These are phyloP conservation scores for Syzygium jambos DNA, from an alignment of 345 rosid species.

Conservation along the genomic window DNA sequence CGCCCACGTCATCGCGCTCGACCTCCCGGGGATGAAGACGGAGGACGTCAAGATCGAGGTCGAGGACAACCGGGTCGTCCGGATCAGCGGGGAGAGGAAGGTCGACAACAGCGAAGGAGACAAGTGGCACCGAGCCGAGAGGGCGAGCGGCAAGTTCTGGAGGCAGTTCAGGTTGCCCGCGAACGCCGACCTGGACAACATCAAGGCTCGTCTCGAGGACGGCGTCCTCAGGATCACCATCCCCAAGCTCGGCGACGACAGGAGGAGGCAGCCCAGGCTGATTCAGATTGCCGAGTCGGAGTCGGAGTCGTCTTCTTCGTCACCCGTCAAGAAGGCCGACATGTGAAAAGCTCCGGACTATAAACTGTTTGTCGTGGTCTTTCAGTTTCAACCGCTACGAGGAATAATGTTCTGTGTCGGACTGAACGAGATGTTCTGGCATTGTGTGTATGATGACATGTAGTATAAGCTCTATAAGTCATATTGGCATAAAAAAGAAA, in stretches of 20 bases:
- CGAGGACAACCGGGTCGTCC: slow-evolving; percentile 44
- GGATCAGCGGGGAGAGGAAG: slow-evolving; percentile 78
- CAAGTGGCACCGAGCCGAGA: slow-evolving; percentile 74
- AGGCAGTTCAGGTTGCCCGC: slow-evolving; percentile 68
- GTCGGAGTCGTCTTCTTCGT: rapidly evolving
- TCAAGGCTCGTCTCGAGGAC: slow-evolving; percentile 56
- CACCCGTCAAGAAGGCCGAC: slow-evolving; percentile 2
- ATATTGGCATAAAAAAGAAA: too few species aligned
- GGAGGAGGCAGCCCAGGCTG: slow-evolving; percentile 32
- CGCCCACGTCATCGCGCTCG: slow-evolving; percentile 50
- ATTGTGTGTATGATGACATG: background rate
- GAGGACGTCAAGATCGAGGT: slow-evolving; percentile 74
- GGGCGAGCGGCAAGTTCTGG: slow-evolving; percentile 70
- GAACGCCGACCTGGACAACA: slow-evolving; percentile 55
- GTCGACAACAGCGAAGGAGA: slow-evolving; percentile 47
- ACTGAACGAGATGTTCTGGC: background rate
- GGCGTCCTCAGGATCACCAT: slow-evolving; percentile 54
- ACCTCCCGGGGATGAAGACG: slow-evolving; percentile 66
- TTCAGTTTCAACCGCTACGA: background rate
- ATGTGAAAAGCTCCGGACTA: background rate
- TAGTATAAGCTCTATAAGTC: background rate
- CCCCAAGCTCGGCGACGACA: slow-evolving; percentile 44
- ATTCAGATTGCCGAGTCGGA: slow-evolving; percentile 13
- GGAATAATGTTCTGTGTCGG: background rate
- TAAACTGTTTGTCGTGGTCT: background rate